A percentile compares a stretch with the other conserved stretches of the same genome.
Evolutionary conservation across 208 protist species (phyloP).

Genomic region (Trypanosoma conorhini): DNA sequence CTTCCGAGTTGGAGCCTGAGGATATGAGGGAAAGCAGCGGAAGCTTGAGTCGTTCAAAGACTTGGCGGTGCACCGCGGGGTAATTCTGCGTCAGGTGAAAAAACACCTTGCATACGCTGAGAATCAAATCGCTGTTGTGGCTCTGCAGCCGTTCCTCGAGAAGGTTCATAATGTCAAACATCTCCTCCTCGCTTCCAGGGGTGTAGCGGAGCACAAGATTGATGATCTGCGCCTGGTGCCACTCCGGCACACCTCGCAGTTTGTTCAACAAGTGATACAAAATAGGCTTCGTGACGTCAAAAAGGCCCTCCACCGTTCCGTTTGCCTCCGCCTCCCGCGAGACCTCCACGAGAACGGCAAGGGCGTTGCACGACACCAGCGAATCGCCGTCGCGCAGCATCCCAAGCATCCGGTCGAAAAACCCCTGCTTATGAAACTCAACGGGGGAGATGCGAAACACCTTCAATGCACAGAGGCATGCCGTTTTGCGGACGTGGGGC

Average conservation of each 20-base stretch:
- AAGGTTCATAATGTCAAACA: conserved; percentile 94
- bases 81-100: conserved; percentile 86
- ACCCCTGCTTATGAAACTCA: conserved; percentile 41
- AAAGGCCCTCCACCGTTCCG: conserved; percentile 23
- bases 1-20: conserved; percentile 50
- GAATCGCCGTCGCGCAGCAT: conserved; percentile 88
- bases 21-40: conserved; percentile 84
- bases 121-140: conserved; percentile 86
- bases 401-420: conserved; percentile 43
- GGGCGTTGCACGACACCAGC: conserved; percentile 78
- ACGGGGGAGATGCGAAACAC: conserved; percentile 63
- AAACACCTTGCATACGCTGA: conserved; percentile 84
- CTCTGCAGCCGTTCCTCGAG: conserved; percentile 90
- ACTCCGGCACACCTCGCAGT: conserved; percentile 82
- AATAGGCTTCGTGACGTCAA: conserved; percentile 62
- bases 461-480: conserved; percentile 86
- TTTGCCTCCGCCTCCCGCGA: conserved; percentile 27
- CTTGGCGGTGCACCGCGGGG: conserved; percentile 71
- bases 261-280: conserved; percentile 83
- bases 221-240: conserved; percentile 86
- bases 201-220: conserved; percentile 61
- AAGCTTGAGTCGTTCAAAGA: conserved; percentile 69
- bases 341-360: conserved; percentile 84
- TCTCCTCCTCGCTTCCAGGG: conserved; percentile 75
- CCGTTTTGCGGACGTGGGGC: conserved; percentile 95